Evolutionary conservation across 495 filamentous ascomycete species (phyloP), one percentile per base, ranked within the genome.

Genomic region (Hyaloscypha finlandica): DNA sequence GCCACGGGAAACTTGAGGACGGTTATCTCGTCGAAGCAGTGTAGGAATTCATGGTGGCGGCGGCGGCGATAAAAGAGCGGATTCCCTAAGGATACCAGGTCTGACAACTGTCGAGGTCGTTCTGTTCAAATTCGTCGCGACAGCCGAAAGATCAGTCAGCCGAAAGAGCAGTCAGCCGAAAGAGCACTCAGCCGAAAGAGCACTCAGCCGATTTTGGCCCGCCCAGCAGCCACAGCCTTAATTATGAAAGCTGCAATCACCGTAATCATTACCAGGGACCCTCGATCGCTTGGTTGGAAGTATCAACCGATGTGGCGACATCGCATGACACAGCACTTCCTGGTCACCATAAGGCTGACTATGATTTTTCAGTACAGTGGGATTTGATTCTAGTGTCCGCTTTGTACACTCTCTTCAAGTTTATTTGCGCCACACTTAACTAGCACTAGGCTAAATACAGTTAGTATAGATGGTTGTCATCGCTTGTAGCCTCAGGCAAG

Each of bases 1-100:
- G 62, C 64, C 67, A 63, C 45, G 45, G 69, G 66, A 71, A 71
- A 71, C 69, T 71, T 71, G 62, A 71, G 70, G 61, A 69, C 54
- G 63, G 58, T 48, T 33, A 61, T 69, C 63, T 69, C 62, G 52
- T 71, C 52, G 65, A 63, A 64, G 64, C 61, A 73, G 70, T 39
- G 45, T 63, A 73, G 64, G 52, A 54, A 70, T 70, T 70, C 64
- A 66, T 54, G 58, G 53, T 55, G 62, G 64, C 67, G 45, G 39
- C 69, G 32, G 67, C 67, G 63, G 68, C 65, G 65, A 71, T 55
- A 68, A 68, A 68, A 65, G 39, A 71, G 68, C 65, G 29, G 61
- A 71, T 68, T 68, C 65, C 59, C 58, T 59, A 58, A 65, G 55
- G 37, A 62, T 65, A 61, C 39, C 48, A 69, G 42, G 42, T 1